These are phyloP conservation scores for Microthlaspi erraticum DNA, from an alignment of 345 rosid species.

Conservation along the genomic window DNA sequence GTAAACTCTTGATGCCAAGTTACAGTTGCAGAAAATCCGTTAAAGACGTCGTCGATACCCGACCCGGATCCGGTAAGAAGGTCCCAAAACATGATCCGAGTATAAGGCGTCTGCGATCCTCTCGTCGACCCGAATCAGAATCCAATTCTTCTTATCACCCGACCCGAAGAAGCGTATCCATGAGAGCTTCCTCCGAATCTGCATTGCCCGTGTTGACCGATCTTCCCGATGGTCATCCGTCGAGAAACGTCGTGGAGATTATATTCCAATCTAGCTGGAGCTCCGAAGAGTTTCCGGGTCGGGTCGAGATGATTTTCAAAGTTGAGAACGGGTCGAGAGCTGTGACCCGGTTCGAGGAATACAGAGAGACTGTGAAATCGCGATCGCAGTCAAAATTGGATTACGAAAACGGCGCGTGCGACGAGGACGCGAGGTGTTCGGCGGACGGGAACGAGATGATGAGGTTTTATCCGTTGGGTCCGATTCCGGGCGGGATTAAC, in stretches of 20 bases:
- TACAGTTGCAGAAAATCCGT: constrained; percentile 70
- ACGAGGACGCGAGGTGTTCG: constrained; percentile 78
- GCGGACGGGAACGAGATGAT: constrained; percentile 98
- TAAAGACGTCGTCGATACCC: constrained; percentile 73
- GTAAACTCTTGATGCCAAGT: constrained; percentile 56
- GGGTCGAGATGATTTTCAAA: constrained; percentile 88
- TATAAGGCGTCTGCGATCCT: constrained; percentile 30
- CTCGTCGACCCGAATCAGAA: constrained; percentile 45
- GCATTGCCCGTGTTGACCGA: constrained; percentile 69
- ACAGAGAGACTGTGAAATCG: constrained; percentile 73
- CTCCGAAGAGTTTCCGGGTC: constrained; percentile 71
- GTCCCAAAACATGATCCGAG: constrained; percentile 39
- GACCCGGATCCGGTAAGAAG: constrained; percentile 36
- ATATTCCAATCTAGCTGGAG: constrained; percentile 96
- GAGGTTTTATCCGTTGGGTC: constrained; percentile 87
- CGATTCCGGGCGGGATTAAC: constrained; percentile 54
- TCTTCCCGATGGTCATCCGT: constrained; percentile 86
- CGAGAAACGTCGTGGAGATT: constrained; percentile 91
- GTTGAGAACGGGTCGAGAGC: constrained; percentile 81
- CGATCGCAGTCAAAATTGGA: constrained; percentile 45
- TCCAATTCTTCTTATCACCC: constrained; percentile 43
- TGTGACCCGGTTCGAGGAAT: constrained; percentile 84
- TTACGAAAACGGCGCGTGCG: constrained; percentile 50
- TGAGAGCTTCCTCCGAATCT: constrained; percentile 51
- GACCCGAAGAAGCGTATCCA: constrained; percentile 44